Evolutionary conservation across 345 rosid species (phyloP).

Genomic region (Eucalyptus sp.): DNA sequence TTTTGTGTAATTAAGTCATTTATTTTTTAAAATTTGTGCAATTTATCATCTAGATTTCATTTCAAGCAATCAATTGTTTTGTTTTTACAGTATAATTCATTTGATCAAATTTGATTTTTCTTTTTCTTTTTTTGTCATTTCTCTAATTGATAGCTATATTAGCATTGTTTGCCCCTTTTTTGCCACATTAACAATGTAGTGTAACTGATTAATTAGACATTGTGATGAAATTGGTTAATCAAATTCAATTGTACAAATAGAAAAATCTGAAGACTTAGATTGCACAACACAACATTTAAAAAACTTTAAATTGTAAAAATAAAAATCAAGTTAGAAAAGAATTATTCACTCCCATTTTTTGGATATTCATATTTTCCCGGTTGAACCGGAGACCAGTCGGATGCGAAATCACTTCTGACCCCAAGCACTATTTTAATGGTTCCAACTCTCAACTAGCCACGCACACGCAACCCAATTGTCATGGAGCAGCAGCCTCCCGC

Average conservation of each 20-base stretch:
- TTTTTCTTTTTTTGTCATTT: not conserved
- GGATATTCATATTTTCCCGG: not conserved
- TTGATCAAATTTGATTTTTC: not conserved
- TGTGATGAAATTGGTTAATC: not conserved
- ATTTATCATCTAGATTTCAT: not conserved
- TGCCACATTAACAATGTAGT: not conserved
- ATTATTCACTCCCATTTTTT: not conserved
- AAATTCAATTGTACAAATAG: not conserved
- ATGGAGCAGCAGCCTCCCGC: not conserved
- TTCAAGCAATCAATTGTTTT: not conserved
- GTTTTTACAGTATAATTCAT: not conserved
- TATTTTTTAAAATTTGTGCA: not conserved
- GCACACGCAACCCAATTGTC: not conserved
- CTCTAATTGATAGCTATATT: not conserved
- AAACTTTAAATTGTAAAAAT: not conserved
- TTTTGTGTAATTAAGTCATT: not conserved
- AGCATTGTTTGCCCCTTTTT: rapidly evolving
- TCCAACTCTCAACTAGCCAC: not conserved
- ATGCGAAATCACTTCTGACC: not conserved
- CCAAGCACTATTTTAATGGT: not conserved
- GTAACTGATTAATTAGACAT: not conserved
- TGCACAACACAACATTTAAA: not conserved
- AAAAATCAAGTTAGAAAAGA: not conserved
- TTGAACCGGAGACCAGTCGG: not conserved
- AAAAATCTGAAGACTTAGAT: not conserved